Conservation (phyloP, 2,329 filamentous ascomycete genomes). For the Phaeoacremonium minimum region DNA sequence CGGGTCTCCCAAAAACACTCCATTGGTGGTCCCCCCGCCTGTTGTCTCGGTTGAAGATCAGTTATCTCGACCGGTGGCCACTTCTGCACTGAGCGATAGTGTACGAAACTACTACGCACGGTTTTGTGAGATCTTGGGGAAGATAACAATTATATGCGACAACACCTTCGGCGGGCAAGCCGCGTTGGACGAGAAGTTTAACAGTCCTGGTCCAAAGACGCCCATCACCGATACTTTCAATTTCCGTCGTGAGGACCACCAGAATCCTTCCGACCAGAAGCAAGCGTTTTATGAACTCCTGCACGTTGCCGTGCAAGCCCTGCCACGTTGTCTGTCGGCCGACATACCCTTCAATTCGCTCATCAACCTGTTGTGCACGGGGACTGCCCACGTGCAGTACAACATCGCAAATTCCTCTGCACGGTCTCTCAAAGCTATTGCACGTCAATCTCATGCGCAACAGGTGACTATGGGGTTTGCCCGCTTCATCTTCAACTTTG, state of each 20-base stretch:
- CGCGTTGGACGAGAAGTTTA: constrained; percentile 92
- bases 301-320: constrained; percentile 89
- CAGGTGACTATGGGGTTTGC: constrained; percentile 96
- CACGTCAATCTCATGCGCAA: constrained; percentile 86
- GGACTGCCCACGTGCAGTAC: constrained; percentile 88
- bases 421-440: constrained; percentile 91
- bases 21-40: constrained; percentile 17
- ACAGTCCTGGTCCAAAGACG: constrained; percentile 81
- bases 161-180: constrained; percentile 96
- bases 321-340: constrained; percentile 87
- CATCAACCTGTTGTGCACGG: constrained; percentile 92
- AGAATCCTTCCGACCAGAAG: constrained; percentile 72
- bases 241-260: constrained; percentile 79
- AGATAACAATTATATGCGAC: constrained; percentile 94
- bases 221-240: constrained; percentile 93
- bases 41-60: constrained; percentile 50
- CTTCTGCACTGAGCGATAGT: constrained; percentile 64
- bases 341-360: constrained; percentile 91
- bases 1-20: constrained; percentile 25
- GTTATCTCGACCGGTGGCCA: constrained; percentile 61
- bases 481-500: constrained; percentile 97
- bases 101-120: constrained; percentile 81
- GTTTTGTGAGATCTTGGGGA: constrained; percentile 92
- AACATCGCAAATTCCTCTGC: constrained; percentile 92
- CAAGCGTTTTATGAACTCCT: constrained; percentile 94